Conservation (phyloP, 257 asterid genomes). For the Leptodermis oblonga region DNA sequence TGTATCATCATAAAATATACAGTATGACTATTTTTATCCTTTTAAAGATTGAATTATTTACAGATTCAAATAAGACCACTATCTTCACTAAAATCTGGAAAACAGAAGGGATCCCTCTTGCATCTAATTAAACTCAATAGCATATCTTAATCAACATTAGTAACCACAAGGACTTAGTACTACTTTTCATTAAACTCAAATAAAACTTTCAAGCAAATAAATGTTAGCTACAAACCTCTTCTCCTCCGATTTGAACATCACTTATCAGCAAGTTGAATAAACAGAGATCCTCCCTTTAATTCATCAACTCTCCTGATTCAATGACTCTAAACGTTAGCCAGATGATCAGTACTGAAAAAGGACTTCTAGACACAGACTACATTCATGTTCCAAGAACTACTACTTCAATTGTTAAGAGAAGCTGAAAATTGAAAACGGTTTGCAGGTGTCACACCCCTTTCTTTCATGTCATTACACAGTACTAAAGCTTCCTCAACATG, state of each 20-base stretch:
- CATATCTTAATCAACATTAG: no score
- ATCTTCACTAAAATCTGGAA: not conserved
- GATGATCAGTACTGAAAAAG: not conserved
- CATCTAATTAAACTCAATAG: not conserved
- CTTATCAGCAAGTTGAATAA: no score
- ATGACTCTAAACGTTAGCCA: not conserved
- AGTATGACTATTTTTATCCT: no score
- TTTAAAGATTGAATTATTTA: not conserved
- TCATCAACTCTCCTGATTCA: not conserved
- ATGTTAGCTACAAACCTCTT: no score
- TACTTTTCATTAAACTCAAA: not conserved
- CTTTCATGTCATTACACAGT: slow-evolving; percentile 53
- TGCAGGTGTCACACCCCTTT: slow-evolving; percentile 41
- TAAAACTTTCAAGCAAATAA: not conserved
- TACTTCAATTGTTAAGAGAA: not conserved
- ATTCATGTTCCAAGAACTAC: not conserved
- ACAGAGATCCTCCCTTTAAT: slow-evolving; percentile 1
- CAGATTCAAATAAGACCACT: not conserved
- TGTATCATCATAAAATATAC: slow-evolving; percentile 8
- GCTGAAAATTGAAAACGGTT: not conserved
- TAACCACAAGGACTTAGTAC: no score
- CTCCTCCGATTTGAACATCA: no score
- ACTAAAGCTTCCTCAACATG: slow-evolving; percentile 45
- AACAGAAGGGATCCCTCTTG: not conserved
- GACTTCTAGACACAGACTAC: no score